Evolutionary conservation across 2,329 filamentous ascomycete species (phyloP).

Genomic region (Ophiosphaerella herpotricha): DNA sequence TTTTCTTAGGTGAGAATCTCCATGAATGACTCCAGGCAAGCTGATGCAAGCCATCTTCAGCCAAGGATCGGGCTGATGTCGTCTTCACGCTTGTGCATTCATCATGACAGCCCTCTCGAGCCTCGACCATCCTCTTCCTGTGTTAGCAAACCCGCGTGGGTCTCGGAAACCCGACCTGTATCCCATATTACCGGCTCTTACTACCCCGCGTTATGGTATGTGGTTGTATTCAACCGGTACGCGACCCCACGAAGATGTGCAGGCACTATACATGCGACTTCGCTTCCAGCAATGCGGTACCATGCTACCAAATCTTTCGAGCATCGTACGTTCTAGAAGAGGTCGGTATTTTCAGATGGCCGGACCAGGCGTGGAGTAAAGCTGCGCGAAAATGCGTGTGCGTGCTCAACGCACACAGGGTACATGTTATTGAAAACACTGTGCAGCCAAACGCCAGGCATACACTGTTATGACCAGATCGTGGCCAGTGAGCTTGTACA

Average conservation of each 20-base stretch:
- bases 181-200: constrained; percentile 1
- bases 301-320: constrained; percentile 10
- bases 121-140: no score
- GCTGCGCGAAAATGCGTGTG: background rate
- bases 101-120: no score
- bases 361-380: background rate
- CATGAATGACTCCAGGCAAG: no score
- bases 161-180: constrained; percentile 1
- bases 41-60: no score
- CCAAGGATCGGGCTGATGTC: no score
- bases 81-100: no score
- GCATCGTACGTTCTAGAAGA: constrained; percentile 3
- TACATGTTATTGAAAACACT: no score
- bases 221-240: constrained; percentile 1
- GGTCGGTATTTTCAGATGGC: background rate
- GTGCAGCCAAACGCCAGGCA: no score
- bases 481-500: background rate
- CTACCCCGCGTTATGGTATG: constrained; percentile 1
- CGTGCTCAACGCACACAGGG: no score
- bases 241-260: constrained; percentile 4
- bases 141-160: background rate
- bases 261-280: constrained; percentile 7
- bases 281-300: constrained; percentile 5
- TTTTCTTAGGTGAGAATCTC: background rate
- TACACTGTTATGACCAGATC: no score